These are phyloP conservation scores for Podaxis rugospora DNA, from an alignment of 768 basidiomycete species.

Conservation along the genomic window DNA sequence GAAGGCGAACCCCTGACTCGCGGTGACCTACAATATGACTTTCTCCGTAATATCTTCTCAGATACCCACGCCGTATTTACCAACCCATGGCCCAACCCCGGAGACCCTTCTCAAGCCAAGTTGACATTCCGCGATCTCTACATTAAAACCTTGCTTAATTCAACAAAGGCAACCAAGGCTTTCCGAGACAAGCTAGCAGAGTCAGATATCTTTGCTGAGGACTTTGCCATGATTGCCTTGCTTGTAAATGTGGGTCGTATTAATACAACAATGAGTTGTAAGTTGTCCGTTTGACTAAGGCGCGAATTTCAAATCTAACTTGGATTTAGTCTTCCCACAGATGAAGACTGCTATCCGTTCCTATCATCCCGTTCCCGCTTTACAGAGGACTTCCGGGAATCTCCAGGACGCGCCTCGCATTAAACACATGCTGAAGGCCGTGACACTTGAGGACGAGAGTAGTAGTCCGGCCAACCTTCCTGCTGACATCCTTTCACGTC, in stretches of 20 bases:
- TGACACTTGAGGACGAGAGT: conserved; percentile 43
- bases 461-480: conserved; percentile 47
- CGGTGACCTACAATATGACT: conserved; percentile 72
- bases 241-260: conserved; percentile 77
- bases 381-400: conserved; percentile 66
- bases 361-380: conserved; percentile 72
- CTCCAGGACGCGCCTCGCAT: conserved; percentile 78
- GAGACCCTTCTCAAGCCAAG: conserved; percentile 22
- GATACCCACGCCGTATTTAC: conserved; percentile 57
- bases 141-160: conserved; percentile 45
- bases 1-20: conserved; percentile 69
- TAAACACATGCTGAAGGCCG: conserved; percentile 68
- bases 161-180: conserved; percentile 64
- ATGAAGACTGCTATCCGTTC: conserved; percentile 75
- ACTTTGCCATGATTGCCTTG: conserved; percentile 72
- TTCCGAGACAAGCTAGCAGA: conserved; percentile 71
- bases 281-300: conserved; percentile 22
- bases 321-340: conserved; percentile 62
- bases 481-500: conserved; percentile 48
- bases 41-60: conserved; percentile 72
- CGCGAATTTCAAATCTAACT: conserved; percentile 5
- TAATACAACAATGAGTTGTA: conserved; percentile 83
- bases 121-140: conserved; percentile 63
- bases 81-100: conserved; percentile 32
- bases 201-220: conserved; percentile 51